Conservation (phyloP, 805 yeast species). For the Candida nitratophila region DNA sequence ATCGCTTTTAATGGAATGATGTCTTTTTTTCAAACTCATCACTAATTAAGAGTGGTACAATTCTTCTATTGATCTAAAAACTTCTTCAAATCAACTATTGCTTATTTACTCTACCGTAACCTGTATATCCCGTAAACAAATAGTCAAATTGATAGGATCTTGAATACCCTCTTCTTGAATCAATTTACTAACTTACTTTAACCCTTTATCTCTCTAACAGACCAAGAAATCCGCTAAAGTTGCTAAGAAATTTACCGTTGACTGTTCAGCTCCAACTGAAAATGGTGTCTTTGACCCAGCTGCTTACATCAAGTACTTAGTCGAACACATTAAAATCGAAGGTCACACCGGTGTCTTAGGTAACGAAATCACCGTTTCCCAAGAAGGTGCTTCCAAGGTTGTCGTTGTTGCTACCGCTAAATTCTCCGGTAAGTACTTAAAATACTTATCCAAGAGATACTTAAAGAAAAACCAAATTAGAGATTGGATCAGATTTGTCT, state of each 20-base stretch:
- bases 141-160: neutral
- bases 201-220: conserved; percentile 27
- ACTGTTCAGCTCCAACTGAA: conserved; percentile 95
- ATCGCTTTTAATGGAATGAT: too few species aligned
- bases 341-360: conserved; percentile 96
- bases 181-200: conserved; percentile 5
- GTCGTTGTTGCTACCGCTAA: conserved; percentile 85
- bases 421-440: conserved; percentile 99
- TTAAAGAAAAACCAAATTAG: conserved; percentile 99
- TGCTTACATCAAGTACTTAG: conserved; percentile 94
- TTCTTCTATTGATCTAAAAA: too few species aligned
- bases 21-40: too few species aligned
- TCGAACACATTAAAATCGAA: conserved; percentile 99
- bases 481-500: conserved; percentile 99
- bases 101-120: neutral
- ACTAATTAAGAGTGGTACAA: too few species aligned
- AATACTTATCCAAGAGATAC: conserved; percentile 99
- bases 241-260: conserved; percentile 89
- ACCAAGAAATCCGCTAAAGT: conserved; percentile 69
- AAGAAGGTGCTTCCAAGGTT: conserved; percentile 82
- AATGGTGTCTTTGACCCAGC: conserved; percentile 97
- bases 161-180: neutral
- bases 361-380: conserved; percentile 81
- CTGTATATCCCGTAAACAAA: neutral
- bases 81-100: too few species aligned